phyloP scores from a whole-genome alignment of 345 rosid genomes.

The Leavenworthia alabamica region DNA sequence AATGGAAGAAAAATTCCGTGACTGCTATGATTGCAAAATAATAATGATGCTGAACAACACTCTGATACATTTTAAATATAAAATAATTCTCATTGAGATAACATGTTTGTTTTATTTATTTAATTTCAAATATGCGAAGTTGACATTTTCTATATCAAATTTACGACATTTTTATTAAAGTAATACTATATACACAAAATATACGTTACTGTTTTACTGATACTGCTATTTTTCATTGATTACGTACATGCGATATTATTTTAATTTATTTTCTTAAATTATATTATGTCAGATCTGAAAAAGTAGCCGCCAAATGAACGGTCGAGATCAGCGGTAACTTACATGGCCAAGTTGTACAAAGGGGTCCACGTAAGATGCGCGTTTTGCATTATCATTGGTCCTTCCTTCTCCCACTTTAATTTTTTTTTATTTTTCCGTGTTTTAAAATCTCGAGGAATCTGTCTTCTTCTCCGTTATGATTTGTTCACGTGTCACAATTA shows the following conservation, averaged over 20 bases:
- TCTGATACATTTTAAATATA: not conserved
- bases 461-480: constrained; percentile 15
- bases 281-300: constrained; percentile 25
- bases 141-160: constrained; percentile 20
- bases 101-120: not conserved
- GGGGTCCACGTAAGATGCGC: constrained; percentile 34
- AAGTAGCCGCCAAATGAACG: constrained; percentile 33
- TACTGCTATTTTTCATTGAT: constrained; percentile 1
- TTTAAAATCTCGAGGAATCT: constrained; percentile 31
- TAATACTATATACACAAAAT: not conserved
- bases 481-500: not conserved
- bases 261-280: not conserved
- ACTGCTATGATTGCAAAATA: constrained; percentile 9
- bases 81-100: not conserved
- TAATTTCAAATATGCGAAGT: constrained; percentile 3
- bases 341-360: constrained; percentile 28
- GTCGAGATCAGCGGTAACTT: constrained; percentile 31
- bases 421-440: not conserved
- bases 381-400: constrained; percentile 35
- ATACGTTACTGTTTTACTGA: constrained; percentile 6
- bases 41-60: constrained; percentile 20
- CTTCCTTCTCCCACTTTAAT: constrained; percentile 16
- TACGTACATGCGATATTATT: not conserved
- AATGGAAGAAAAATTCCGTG: constrained; percentile 15
- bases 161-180: constrained; percentile 10